Conservation (phyloP, 2,329 filamentous ascomycete species). For the Chrysosphaeria jannelii region DNA sequence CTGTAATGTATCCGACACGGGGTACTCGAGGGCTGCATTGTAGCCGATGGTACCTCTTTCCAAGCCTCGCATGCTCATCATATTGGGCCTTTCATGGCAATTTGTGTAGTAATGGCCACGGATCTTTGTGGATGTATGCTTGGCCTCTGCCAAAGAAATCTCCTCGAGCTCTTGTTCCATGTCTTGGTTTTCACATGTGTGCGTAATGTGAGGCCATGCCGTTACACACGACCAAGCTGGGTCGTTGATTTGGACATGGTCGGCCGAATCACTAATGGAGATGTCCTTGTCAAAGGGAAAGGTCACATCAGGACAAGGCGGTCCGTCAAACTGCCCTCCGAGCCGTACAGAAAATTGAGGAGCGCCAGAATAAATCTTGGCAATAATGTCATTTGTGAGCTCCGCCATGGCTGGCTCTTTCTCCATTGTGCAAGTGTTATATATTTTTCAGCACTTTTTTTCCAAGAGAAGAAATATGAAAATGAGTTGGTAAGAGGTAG, state of each 20-base stretch:
- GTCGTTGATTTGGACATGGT: slow-evolving; percentile 32
- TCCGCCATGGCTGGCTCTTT: slow-evolving; percentile 28
- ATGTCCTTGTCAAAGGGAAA: slow-evolving; percentile 37
- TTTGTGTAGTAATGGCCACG: slow-evolving; percentile 26
- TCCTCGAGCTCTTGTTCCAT: no score
- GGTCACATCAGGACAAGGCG: slow-evolving; percentile 29
- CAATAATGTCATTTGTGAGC: slow-evolving; percentile 26
- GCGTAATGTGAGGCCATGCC: slow-evolving; percentile 29
- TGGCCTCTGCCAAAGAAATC: no score
- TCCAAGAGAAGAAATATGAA: no score
- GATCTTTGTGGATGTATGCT: no score
- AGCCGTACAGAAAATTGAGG: slow-evolving; percentile 37
- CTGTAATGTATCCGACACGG: slow-evolving; percentile 30
- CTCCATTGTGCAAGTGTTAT: no score
- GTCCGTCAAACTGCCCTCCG: slow-evolving; percentile 25
- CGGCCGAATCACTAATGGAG: slow-evolving; percentile 29
- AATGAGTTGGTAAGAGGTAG: no score
- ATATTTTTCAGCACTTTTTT: no score
- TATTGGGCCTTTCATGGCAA: slow-evolving; percentile 32
- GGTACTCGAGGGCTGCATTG: slow-evolving; percentile 33
- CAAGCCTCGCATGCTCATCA: slow-evolving; percentile 40
- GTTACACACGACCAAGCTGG: slow-evolving; percentile 31
- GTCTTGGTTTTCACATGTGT: no score
- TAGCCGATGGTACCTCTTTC: slow-evolving; percentile 44
- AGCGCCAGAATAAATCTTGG: slow-evolving; percentile 45